phyloP scores from a whole-genome alignment of 2,329 filamentous ascomycete genomes.

The Teratosphaeria destructans region DNA sequence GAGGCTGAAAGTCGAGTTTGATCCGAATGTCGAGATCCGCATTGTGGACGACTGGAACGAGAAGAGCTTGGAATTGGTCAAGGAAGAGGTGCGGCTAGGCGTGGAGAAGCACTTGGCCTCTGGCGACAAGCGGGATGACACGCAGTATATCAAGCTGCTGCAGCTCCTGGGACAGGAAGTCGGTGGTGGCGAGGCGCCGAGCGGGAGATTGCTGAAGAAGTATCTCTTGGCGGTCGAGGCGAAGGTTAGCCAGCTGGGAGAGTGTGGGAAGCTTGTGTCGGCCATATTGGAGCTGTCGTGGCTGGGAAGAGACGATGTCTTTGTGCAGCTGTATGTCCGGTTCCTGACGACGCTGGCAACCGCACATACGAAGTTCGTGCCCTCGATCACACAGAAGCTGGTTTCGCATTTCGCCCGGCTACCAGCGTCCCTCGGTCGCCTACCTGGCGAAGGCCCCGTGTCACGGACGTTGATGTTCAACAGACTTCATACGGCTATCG shows the following conservation, averaged over 20 bases:
- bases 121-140: slow-evolving; percentile 41
- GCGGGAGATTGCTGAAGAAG: slow-evolving; percentile 43
- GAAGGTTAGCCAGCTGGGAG: slow-evolving; percentile 45
- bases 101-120: slow-evolving; percentile 22
- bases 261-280: slow-evolving; percentile 48
- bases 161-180: slow-evolving; percentile 19
- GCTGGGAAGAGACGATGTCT: slow-evolving; percentile 51
- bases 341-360: slow-evolving; percentile 60
- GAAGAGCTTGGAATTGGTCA: slow-evolving; percentile 47
- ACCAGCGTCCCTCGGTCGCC: slow-evolving; percentile 43
- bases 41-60: slow-evolving; percentile 37
- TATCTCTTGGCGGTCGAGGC: slow-evolving; percentile 49
- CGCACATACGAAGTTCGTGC: slow-evolving; percentile 69
- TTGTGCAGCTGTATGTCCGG: slow-evolving; percentile 45
- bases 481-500: slow-evolving; percentile 65
- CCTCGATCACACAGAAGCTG: slow-evolving; percentile 65
- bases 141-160: slow-evolving; percentile 44
- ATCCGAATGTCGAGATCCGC: slow-evolving; percentile 37
- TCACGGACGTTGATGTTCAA: slow-evolving; percentile 55
- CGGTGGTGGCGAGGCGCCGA: slow-evolving; percentile 34
- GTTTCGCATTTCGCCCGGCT: slow-evolving; percentile 62
- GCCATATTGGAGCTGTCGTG: slow-evolving; percentile 50
- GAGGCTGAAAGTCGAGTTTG: slow-evolving; percentile 38
- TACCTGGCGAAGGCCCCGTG: slow-evolving; percentile 48
- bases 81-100: slow-evolving; percentile 51